Evolutionary conservation across 2,329 filamentous ascomycete species (phyloP).

Genomic region (Exophiala oligosperma): DNA sequence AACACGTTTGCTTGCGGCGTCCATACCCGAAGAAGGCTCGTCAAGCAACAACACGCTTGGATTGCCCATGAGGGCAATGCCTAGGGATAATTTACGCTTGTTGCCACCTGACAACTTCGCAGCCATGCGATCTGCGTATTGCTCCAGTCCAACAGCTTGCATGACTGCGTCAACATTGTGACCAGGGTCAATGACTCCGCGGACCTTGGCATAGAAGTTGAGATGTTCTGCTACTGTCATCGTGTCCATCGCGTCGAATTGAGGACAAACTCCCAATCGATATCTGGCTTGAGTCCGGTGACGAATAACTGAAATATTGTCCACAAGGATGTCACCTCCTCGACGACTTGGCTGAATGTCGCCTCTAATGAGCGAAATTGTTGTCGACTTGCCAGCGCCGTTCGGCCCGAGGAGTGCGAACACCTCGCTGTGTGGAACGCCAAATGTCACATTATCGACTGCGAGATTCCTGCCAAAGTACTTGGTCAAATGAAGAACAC

Average conservation of each 20-base stretch:
- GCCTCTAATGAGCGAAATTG: constrained; percentile 85
- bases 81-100: constrained; percentile 86
- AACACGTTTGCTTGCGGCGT: constrained; percentile 84
- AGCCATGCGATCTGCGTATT: constrained; percentile 73
- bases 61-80: constrained; percentile 90
- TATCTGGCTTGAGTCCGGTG: constrained; percentile 70
- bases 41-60: constrained; percentile 84
- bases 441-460: constrained; percentile 86
- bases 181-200: constrained; percentile 72
- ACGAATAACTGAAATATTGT: constrained; percentile 71
- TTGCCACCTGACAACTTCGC: constrained; percentile 83
- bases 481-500: constrained; percentile 79
- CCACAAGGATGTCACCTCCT: constrained; percentile 78
- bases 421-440: constrained; percentile 75
- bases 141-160: constrained; percentile 73
- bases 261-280: constrained; percentile 87
- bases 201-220: constrained; percentile 79
- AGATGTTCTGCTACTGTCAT: constrained; percentile 90
- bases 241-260: constrained; percentile 81
- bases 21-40: constrained; percentile 84
- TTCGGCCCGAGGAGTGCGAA: constrained; percentile 90
- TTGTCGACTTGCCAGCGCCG: constrained; percentile 87
- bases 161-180: constrained; percentile 78
- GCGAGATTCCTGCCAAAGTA: constrained; percentile 73
- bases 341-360: constrained; percentile 72